Conservation (phyloP, 1,139 yeast species). For the Geotrichum australiense region DNA sequence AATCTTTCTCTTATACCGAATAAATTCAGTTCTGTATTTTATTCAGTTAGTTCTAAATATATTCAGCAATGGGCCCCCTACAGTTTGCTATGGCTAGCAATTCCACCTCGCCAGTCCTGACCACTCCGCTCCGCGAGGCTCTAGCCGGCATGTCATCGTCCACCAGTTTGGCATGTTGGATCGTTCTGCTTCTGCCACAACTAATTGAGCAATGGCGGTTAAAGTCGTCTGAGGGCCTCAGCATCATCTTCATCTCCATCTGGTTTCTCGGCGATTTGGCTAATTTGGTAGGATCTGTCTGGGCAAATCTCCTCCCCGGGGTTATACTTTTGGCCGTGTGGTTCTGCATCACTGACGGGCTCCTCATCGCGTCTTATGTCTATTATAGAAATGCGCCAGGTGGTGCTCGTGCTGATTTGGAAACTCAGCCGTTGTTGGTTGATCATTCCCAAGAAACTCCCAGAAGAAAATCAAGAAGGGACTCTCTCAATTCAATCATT, state of each 20-base stretch:
- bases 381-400: slow-evolving; percentile 36
- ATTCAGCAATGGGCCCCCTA: no score
- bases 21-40: no score
- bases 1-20: no score
- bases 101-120: slow-evolving; percentile 14
- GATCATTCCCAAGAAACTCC: slow-evolving; percentile 9
- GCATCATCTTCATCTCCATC: slow-evolving; percentile 58
- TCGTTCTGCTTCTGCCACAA: slow-evolving; percentile 73
- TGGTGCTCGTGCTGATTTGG: slow-evolving; percentile 13
- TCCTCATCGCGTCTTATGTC: slow-evolving; percentile 55
- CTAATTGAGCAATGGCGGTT: slow-evolving; percentile 74
- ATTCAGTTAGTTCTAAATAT: no score
- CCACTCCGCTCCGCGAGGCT: slow-evolving; percentile 36
- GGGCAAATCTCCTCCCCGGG: slow-evolving; percentile 68
- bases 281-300: slow-evolving; percentile 59
- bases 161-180: slow-evolving; percentile 57
- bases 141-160: slow-evolving; percentile 65
- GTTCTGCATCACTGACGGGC: slow-evolving; percentile 64
- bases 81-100: no score
- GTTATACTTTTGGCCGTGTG: slow-evolving; percentile 64
- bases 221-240: slow-evolving; percentile 72
- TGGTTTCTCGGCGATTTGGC: slow-evolving; percentile 73
- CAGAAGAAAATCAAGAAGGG: slow-evolving; percentile 21
- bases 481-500: slow-evolving; percentile 26
- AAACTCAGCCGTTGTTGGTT: slow-evolving; percentile 24